Conservation (phyloP, 768 basidiomycete genomes). For the Panaeolus cyanescens region DNA sequence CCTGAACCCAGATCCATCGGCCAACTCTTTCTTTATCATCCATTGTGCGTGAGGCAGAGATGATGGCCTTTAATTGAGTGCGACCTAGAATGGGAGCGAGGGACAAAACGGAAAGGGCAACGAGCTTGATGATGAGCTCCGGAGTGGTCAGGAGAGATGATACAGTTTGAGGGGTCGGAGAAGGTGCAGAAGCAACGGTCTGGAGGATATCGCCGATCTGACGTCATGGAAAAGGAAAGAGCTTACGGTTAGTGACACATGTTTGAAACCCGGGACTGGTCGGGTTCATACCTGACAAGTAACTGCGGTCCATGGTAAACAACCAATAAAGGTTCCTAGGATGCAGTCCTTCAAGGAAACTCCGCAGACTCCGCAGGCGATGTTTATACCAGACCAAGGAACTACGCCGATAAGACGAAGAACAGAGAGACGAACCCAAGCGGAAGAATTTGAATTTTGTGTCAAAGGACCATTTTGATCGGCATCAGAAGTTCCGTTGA, state of each 20-base stretch:
- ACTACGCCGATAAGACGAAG: slow-evolving; percentile 91
- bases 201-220: slow-evolving; percentile 89
- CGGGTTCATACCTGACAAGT: slow-evolving; percentile 71
- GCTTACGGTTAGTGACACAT: slow-evolving; percentile 8
- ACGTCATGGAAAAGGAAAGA: slow-evolving; percentile 20
- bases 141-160: slow-evolving; percentile 85
- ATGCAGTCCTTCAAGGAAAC: slow-evolving; percentile 76
- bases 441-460: slow-evolving; percentile 37
- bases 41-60: slow-evolving; percentile 33
- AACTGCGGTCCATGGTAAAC: slow-evolving; percentile 88
- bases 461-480: slow-evolving; percentile 32
- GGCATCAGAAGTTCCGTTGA: slow-evolving; percentile 65
- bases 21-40: slow-evolving; percentile 23
- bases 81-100: slow-evolving; percentile 85
- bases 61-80: slow-evolving; percentile 60
- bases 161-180: slow-evolving; percentile 75
- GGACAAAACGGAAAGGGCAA: slow-evolving; percentile 80
- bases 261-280: slow-evolving; percentile 16
- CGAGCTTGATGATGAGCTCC: slow-evolving; percentile 79
- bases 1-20: slow-evolving; percentile 65
- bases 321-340: slow-evolving; percentile 82
- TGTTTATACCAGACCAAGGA: slow-evolving; percentile 97
- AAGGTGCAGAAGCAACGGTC: slow-evolving; percentile 73
- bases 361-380: slow-evolving; percentile 91
- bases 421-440: slow-evolving; percentile 87